phyloP scores from a whole-genome alignment of 352 stramenopile genomes.

The Phytophthora kernoviae region DNA sequence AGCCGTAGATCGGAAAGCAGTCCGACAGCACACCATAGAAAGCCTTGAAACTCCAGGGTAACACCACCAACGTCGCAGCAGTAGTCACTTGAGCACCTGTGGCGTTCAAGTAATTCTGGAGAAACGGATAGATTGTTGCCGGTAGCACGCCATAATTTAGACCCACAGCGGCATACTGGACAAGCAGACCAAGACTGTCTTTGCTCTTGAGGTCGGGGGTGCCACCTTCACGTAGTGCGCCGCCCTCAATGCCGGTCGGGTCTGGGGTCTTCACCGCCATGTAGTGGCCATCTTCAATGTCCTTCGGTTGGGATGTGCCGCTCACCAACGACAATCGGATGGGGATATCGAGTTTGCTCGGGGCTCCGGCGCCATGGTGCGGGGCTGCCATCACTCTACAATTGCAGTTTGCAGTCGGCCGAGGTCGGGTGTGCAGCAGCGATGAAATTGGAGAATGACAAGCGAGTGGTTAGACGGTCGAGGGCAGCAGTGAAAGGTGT shows the following conservation, averaged over 20 bases:
- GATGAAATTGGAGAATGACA: neutral
- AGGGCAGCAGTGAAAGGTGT: neutral
- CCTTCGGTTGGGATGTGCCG: constrained; percentile 16
- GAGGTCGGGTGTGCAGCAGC: neutral
- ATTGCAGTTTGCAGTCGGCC: neutral
- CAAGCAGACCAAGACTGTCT: constrained; percentile 35
- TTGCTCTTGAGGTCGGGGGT: constrained; percentile 25
- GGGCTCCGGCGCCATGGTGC: neutral
- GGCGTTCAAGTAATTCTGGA: constrained; percentile 41
- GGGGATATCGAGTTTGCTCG: constrained; percentile 2
- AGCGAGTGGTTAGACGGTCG: neutral
- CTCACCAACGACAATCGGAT: constrained; percentile 27
- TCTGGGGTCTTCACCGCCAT: constrained; percentile 24
- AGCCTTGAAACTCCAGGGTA: constrained; percentile 74
- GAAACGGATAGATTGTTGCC: constrained; percentile 40
- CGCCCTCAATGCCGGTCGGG: constrained; percentile 18
- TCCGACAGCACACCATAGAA: constrained; percentile 36
- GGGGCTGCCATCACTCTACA: constrained; percentile 2
- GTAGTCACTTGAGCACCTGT: constrained; percentile 19
- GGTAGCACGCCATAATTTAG: constrained; percentile 30
- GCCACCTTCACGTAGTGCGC: constrained; percentile 33
- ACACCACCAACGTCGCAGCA: constrained; percentile 38
- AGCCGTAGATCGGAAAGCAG: constrained; percentile 59
- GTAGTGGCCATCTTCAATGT: constrained; percentile 12
- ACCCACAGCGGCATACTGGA: constrained; percentile 46